These are phyloP conservation scores for Chrysanthemum seticuspe DNA, from an alignment of 129 eudicot species.

Conservation along the genomic window DNA sequence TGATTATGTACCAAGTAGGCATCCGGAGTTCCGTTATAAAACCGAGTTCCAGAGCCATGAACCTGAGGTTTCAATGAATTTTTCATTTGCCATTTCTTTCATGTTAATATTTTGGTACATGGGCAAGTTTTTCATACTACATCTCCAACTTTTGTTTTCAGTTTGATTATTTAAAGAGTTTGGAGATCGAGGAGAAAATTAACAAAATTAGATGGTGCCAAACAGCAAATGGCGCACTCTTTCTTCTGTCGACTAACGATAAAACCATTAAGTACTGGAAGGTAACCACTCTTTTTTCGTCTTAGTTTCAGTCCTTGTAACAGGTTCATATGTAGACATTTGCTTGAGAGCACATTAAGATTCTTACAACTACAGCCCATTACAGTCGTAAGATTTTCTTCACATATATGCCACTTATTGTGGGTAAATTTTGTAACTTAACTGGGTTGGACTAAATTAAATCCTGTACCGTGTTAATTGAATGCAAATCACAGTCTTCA, in stretches of 20 bases:
- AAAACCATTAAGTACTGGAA: constrained; percentile 99
- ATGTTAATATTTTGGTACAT: constrained; percentile 18
- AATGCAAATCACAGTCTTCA: constrained; percentile 3
- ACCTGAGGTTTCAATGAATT: constrained; percentile 75
- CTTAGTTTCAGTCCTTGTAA: constrained; percentile 7
- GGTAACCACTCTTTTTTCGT: constrained; percentile 42
- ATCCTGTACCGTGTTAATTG: background rate
- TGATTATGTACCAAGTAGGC: constrained; percentile 69
- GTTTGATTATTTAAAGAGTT: constrained; percentile 99
- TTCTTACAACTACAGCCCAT: background rate
- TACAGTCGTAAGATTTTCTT: constrained; percentile 5
- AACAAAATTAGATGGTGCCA: constrained; percentile 99
- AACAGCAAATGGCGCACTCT: constrained; percentile 86
- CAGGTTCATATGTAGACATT: constrained; percentile 4
- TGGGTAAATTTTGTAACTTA: constrained; percentile 6
- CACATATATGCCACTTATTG: background rate
- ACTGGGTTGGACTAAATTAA: constrained; percentile 11
- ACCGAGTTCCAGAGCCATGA: constrained; percentile 99
- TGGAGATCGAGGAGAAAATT: constrained; percentile 99
- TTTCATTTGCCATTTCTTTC: background rate
- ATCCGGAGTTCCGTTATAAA: constrained; percentile 97
- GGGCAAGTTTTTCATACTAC: constrained; percentile 14
- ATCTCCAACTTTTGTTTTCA: constrained; percentile 39
- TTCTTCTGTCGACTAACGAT: constrained; percentile 95
- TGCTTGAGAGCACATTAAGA: constrained; percentile 2